Evolutionary conservation across 495 filamentous ascomycete genomes (phyloP).

Genomic region (Penicillium roqueforti): DNA sequence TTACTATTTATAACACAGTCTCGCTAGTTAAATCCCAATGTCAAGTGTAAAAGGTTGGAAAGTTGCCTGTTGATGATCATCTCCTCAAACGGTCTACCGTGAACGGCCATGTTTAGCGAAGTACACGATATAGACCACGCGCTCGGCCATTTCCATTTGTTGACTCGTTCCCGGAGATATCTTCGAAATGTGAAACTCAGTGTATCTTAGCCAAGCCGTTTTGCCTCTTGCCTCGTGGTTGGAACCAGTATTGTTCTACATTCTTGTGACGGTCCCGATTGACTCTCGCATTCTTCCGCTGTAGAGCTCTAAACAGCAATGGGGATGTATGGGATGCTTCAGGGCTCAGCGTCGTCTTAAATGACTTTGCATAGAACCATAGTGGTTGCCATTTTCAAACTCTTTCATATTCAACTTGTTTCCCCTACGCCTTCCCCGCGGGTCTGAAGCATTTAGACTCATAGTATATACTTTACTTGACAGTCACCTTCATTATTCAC

Average conservation of each 20-base stretch:
- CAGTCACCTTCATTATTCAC: neutral
- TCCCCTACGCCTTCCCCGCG: constrained; percentile 1
- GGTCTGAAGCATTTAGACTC: constrained; percentile 2
- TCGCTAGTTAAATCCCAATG: neutral
- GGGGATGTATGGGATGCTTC: neutral
- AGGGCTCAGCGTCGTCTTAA: neutral
- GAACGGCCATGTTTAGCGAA: constrained; percentile 1
- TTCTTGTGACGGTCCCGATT: constrained; percentile 24
- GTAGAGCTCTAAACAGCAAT: constrained; percentile 11
- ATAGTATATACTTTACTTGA: neutral
- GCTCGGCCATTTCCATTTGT: neutral
- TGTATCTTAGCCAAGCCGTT: neutral
- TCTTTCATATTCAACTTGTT: neutral
- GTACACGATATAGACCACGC: neutral
- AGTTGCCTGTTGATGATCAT: constrained; percentile 2
- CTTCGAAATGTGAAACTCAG: neutral
- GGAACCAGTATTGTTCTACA: constrained; percentile 12
- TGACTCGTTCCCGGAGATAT: constrained; percentile 1
- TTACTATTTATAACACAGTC: neutral
- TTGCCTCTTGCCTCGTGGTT: constrained; percentile 21
- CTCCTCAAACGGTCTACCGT: constrained; percentile 5
- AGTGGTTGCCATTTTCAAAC: neutral
- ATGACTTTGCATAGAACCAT: neutral
- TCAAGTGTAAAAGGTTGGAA: neutral
- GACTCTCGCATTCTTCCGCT: constrained; percentile 22